Base-by-base conservation (phyloP, 495 filamentous ascomycete genomes). In the Aspergillus asperescens region DNA sequence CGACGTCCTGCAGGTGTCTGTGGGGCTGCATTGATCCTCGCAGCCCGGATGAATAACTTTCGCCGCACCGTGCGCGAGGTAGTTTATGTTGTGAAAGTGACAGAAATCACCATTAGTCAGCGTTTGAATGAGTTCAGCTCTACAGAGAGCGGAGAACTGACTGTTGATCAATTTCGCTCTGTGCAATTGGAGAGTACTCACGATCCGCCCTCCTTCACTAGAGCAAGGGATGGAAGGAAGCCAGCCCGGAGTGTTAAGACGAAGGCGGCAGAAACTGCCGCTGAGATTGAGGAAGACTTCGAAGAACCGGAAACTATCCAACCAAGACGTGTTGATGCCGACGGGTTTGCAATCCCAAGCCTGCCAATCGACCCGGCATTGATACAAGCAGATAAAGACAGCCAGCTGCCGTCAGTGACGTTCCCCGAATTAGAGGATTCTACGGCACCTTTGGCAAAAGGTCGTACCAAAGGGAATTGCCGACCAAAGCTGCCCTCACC, bases 31-130 rank as follows among this genome's bases (percentile, higher is more conserved):
- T 78, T 98, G 50, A 88, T 98, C 56, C 82, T 98, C 56, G 94
- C 93, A 18, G 90, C 93, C 8, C 86, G 94, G 27, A 95, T 96
- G 83, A 94, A 96, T 75, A 96, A 96, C 66, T 97, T 92, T 65
- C 84, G 92, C 31, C 85, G 93, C 16, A 93, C 88, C 0, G 81
- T 94, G 5, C 79, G 89, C 22, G 93, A 98, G 70, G 85, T 97
- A 9, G 93, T 97, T 24, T 96, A 95, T 61, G 83, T 96, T 15
- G 94, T 95, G 52, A 96, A 95, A 59, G 91, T 96, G 24, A 89
- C 90, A 8, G 92, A 94, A 58, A 74, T 86, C 25, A 98, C 93
- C 3, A 87, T 98, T 56, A 83, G 85, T 50, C 87, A 91, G 57
- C 88, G 93, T 50, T 76, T 98, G 28, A 83, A 87, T 20, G 93